Evolutionary conservation across 1,284 basidiomycete genomes (phyloP), one percentile per base, ranked within the genome.

Genomic region (Malassezia arunalokei): DNA sequence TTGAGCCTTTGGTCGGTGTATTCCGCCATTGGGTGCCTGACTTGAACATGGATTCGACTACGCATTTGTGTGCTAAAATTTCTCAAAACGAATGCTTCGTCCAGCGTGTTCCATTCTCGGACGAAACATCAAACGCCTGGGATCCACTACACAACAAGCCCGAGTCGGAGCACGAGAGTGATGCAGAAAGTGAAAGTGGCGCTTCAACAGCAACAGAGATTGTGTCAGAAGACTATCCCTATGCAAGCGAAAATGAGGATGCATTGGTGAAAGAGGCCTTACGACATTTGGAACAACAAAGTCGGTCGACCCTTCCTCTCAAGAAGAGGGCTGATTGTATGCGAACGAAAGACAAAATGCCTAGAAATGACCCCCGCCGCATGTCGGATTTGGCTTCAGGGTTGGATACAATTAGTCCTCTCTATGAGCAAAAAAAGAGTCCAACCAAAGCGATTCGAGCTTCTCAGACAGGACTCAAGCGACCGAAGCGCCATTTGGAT

Each of bases 1-100:
- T 72, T n/a, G 42, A 56, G 11, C 69, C 69, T 17, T 56, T 72
- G 6, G 68, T 71, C 12, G 66, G 66, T 15, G 59, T 57, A 6
- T 49, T 49, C 28, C 58, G 69, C 7, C 49, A 56, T 33, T 72
- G 69, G 69, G 42, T 59, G 30, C 51, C 56, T 6, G 55, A 45
- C 0, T 55, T 60, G 3, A 40, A 44, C 30, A 60, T 55, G 49
- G 57, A 49, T 15, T 45, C 51, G 28, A 40, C 40, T 4, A 15
- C 27, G 3, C 45, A 48, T 15, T 39, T 48, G 40, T 42, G 51
- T n/a, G 35, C 45, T 8, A 38, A 39, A 20, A 8, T 53, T 8
- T 44, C 51, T n/a, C 45, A 47, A 31, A 38, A 47, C 27, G 24
- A 8, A 8, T 33, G 51, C 40, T 35, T 38, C n/a, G 51, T 53